Percentiles rank a stretch among this genome's conserved stretches.
These are phyloP conservation scores for Chernovozyma aurita DNA, from an alignment of 1,139 yeast genomes.

Conservation along the genomic window DNA sequence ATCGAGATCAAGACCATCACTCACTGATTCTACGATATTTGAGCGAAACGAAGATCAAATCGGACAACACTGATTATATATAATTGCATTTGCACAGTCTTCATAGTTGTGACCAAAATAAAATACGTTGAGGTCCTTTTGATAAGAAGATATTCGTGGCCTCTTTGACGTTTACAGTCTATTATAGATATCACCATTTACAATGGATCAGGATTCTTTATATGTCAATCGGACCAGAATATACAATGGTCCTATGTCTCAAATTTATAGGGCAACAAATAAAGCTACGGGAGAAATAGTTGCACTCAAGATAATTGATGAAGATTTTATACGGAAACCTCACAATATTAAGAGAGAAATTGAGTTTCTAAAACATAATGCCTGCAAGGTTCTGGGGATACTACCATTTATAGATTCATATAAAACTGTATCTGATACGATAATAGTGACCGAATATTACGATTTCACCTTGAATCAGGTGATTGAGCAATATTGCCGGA, in stretches of 20 bases:
- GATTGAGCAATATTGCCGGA: slow-evolving; percentile 15
- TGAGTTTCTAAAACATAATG: slow-evolving; percentile 15
- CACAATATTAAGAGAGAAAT: slow-evolving; percentile 36
- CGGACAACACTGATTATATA: no score
- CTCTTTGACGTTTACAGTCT: no score
- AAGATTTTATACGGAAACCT: slow-evolving; percentile 34
- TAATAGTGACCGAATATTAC: slow-evolving; percentile 32
- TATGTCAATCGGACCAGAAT: slow-evolving; percentile 20
- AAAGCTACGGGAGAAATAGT: slow-evolving; percentile 12
- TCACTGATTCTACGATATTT: no score
- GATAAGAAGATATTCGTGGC: no score
- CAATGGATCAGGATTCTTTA: neutral
- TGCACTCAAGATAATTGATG: slow-evolving; percentile 38
- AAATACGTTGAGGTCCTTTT: no score
- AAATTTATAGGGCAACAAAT: slow-evolving; percentile 25
- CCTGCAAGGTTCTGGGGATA: slow-evolving; percentile 15
- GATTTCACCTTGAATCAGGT: slow-evolving; percentile 23
- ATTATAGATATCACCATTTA: no score
- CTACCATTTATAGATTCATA: slow-evolving; percentile 22
- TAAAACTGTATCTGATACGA: slow-evolving; percentile 27
- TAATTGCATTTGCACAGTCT: no score
- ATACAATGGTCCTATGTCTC: slow-evolving; percentile 35
- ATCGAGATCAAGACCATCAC: no score
- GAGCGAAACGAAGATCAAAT: no score
- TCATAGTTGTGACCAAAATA: no score